Conservation (phyloP, 2,329 filamentous ascomycete species). For the Trichophyton mentagrophytes region DNA sequence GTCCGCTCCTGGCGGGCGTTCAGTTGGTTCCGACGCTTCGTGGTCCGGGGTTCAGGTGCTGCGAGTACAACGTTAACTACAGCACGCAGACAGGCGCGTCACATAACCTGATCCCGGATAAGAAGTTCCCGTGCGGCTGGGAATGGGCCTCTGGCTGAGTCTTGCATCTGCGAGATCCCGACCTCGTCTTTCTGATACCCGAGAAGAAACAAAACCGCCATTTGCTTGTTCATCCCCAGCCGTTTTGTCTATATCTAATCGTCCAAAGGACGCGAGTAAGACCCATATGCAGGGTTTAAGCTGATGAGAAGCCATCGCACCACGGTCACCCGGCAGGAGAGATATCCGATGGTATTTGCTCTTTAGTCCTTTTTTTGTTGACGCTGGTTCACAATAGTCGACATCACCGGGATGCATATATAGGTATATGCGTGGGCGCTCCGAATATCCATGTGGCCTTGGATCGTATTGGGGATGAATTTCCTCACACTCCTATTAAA, state of each 20-base stretch:
- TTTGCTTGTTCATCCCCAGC: background rate
- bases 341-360: background rate
- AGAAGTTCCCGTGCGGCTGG: background rate
- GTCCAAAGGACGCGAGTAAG: background rate
- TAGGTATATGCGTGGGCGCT: background rate
- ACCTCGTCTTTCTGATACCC: background rate
- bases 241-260: background rate
- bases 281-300: background rate
- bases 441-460: background rate
- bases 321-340: background rate
- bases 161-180: background rate
- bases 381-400: background rate
- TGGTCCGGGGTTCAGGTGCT: background rate
- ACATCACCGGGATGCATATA: background rate
- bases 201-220: background rate
- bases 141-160: background rate
- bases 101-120: background rate
- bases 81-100: background rate
- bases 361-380: background rate
- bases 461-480: background rate
- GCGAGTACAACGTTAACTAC: background rate
- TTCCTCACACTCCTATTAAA: background rate
- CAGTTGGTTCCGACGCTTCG: background rate
- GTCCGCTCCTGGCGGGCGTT: background rate
- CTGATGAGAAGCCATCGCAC: background rate